Conservation (phyloP, 1,284 basidiomycete species). For the Trichosporon inkin region DNA sequence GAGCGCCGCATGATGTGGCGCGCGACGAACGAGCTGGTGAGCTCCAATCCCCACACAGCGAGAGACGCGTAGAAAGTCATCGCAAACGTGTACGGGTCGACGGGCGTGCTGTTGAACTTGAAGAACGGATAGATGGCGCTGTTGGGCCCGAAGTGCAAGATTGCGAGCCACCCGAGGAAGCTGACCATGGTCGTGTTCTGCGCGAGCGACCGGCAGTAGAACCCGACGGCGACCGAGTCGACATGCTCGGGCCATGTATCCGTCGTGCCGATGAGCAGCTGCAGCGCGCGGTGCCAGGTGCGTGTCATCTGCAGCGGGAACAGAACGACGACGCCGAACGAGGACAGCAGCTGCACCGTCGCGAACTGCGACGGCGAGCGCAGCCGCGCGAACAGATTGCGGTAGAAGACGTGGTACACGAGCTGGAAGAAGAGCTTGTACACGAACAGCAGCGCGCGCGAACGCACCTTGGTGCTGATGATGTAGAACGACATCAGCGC, state of each 20-base stretch:
- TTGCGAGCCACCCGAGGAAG: slow-evolving; percentile 51
- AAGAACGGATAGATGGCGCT: slow-evolving; percentile 57
- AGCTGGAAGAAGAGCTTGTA: slow-evolving; percentile 54
- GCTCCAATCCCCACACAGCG: slow-evolving; percentile 55
- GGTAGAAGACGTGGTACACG: slow-evolving; percentile 51
- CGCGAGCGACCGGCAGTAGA: slow-evolving; percentile 57
- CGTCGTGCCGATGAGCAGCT: slow-evolving; percentile 52
- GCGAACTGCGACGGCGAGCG: slow-evolving; percentile 52
- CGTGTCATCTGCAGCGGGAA: slow-evolving; percentile 57
- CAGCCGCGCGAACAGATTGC: slow-evolving; percentile 49
- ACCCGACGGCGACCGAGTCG: slow-evolving; percentile 52
- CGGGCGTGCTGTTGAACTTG: slow-evolving; percentile 51
- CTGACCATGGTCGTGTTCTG: slow-evolving; percentile 57
- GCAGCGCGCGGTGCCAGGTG: slow-evolving; percentile 50
- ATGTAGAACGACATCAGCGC: slow-evolving; percentile 54
- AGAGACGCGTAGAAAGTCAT: slow-evolving; percentile 56
- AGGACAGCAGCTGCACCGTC: slow-evolving; percentile 56
- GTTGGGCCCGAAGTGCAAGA: slow-evolving; percentile 57
- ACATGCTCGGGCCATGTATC: slow-evolving; percentile 55
- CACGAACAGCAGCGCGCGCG: slow-evolving; percentile 55
- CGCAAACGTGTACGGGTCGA: slow-evolving; percentile 58
- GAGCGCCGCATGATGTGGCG: slow-evolving; percentile 50
- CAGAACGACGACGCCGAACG: slow-evolving; percentile 54
- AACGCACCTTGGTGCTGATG: slow-evolving; percentile 54
- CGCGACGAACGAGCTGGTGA: slow-evolving; percentile 54